phyloP scores from a whole-genome alignment of 192 early-diverging fungal species.

The Gonapodya prolifera region DNA sequence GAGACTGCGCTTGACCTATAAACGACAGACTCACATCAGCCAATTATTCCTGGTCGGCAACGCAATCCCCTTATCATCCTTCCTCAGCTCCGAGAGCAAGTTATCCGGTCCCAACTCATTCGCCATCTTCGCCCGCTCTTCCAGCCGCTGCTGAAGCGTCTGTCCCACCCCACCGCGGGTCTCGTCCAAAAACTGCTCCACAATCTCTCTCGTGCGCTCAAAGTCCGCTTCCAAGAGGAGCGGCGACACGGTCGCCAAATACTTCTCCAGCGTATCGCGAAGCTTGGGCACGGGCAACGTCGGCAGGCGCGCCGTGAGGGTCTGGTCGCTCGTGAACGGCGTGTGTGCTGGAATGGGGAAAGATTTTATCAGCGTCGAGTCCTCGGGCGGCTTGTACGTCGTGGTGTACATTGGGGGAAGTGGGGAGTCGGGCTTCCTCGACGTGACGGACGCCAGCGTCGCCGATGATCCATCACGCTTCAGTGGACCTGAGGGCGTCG shows the following conservation, averaged over 20 bases:
- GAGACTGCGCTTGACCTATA: constrained; percentile 8
- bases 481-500: background rate
- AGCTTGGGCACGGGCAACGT: constrained; percentile 82
- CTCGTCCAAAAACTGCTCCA: constrained; percentile 53
- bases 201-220: constrained; percentile 46
- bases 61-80: background rate
- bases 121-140: constrained; percentile 57
- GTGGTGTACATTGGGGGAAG: background rate
- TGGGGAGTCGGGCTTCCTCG: background rate
- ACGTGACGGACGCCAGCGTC: background rate
- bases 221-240: constrained; percentile 57
- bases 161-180: constrained; percentile 68
- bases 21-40: constrained; percentile 1
- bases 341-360: background rate
- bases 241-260: constrained; percentile 66
- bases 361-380: constrained; percentile 1
- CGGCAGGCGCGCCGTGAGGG: constrained; percentile 32
- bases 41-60: constrained; percentile 3
- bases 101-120: constrained; percentile 44
- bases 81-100: background rate
- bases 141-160: constrained; percentile 71
- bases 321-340: background rate
- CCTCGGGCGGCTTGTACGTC: background rate
- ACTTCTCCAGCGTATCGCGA: constrained; percentile 67
- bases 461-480: background rate